A percentile compares a stretch with the other conserved stretches of the same genome.
phyloP scores from a whole-genome alignment of 805 yeast species.

The Candida insectorum region DNA sequence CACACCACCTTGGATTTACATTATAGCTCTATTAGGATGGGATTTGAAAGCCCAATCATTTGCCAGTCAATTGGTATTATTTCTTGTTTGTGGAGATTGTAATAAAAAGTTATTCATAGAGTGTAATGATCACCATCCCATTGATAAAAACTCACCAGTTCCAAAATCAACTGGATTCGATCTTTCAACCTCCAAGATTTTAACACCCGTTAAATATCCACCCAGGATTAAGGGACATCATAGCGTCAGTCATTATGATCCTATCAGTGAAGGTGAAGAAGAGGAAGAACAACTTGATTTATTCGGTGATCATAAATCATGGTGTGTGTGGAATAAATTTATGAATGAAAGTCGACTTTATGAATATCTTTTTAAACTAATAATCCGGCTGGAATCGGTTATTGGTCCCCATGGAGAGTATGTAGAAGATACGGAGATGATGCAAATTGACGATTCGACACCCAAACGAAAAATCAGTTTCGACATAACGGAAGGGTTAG shows the following conservation, averaged over 20 bases:
- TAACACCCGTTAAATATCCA: slow-evolving; percentile 31
- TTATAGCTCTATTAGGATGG: slow-evolving; percentile 40
- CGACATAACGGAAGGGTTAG: slow-evolving; percentile 32
- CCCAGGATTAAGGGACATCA: slow-evolving; percentile 6
- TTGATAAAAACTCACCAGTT: slow-evolving; percentile 3
- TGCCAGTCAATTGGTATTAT: slow-evolving; percentile 21
- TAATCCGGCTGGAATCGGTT: slow-evolving; percentile 18
- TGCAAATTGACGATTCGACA: slow-evolving; percentile 11
- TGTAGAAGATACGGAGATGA: slow-evolving; percentile 2
- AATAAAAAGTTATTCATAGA: slow-evolving; percentile 31
- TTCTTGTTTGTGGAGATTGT: slow-evolving; percentile 35
- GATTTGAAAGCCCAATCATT: slow-evolving; percentile 28
- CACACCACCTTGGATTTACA: slow-evolving; percentile 31
- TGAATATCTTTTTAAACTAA: slow-evolving; percentile 21
- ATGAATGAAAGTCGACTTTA: not conserved
- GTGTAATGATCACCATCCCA: slow-evolving; percentile 10
- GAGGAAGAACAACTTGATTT: slow-evolving; percentile 19
- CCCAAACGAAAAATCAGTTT: slow-evolving; percentile 11
- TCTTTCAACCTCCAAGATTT: slow-evolving; percentile 20
- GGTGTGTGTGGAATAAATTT: slow-evolving; percentile 25
- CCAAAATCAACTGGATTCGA: slow-evolving; percentile 12
- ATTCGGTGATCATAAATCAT: slow-evolving; percentile 28
- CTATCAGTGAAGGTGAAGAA: slow-evolving; percentile 11
- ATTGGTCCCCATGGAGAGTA: slow-evolving; percentile 26
- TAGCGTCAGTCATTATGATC: slow-evolving; percentile 15